phyloP scores from a whole-genome alignment of 495 filamentous ascomycete genomes.

The Penicillium steckii region DNA sequence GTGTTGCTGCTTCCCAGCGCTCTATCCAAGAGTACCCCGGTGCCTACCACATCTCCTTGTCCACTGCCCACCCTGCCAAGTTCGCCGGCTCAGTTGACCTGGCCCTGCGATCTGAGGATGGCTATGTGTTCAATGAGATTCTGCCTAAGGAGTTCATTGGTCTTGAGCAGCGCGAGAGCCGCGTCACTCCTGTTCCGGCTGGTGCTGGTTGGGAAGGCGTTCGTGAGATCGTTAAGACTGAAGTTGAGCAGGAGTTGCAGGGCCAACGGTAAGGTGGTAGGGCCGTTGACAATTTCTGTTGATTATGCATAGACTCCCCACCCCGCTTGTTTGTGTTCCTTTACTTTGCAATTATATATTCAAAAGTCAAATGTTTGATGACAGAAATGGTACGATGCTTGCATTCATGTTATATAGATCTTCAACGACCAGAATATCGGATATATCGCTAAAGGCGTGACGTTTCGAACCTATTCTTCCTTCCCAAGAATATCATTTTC shows the following conservation, averaged over 20 bases:
- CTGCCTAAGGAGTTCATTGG: slow-evolving; percentile 77
- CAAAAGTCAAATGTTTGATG: not conserved
- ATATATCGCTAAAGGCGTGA: no score
- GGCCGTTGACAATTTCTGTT: not conserved
- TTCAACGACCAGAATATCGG: not conserved
- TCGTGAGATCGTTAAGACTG: slow-evolving; percentile 37
- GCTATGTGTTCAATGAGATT: slow-evolving; percentile 72
- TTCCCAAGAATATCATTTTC: no score
- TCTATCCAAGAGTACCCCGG: slow-evolving; percentile 54
- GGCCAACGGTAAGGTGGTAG: slow-evolving; percentile 10
- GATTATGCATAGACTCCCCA: not conserved
- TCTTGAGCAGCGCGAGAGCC: slow-evolving; percentile 58
- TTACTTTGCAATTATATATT: not conserved
- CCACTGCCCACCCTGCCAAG: slow-evolving; percentile 93
- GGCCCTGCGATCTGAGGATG: slow-evolving; percentile 63
- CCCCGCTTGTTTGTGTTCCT: not conserved
- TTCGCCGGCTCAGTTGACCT: slow-evolving; percentile 76
- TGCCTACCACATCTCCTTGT: slow-evolving; percentile 71
- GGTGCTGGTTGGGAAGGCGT: slow-evolving; percentile 38
- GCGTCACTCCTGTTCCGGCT: slow-evolving; percentile 29
- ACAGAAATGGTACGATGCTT: not conserved
- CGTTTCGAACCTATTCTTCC: not conserved
- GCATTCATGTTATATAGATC: slow-evolving; percentile 1
- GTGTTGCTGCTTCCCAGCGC: slow-evolving; percentile 67
- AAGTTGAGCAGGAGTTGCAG: slow-evolving; percentile 39